Percentiles rank a stretch among this genome's conserved stretches.
Evolutionary conservation across 179 eudicot species (phyloP).

Genomic region (Patellifolia procumbens): DNA sequence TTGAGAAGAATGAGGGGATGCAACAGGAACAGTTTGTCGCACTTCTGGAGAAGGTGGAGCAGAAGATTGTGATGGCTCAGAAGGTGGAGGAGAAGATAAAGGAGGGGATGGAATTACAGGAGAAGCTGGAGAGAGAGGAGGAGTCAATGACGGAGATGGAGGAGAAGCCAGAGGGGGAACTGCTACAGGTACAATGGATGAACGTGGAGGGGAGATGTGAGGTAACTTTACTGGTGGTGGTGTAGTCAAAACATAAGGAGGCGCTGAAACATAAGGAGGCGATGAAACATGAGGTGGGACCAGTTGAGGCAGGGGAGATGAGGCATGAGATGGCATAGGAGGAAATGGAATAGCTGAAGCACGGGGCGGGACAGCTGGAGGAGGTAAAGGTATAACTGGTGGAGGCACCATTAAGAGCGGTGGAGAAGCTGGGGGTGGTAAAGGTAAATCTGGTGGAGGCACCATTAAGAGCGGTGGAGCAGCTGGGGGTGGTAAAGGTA

Average conservation of each 20-base stretch:
- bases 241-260: slow-evolving; percentile 18
- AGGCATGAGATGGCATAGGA: slow-evolving; percentile 24
- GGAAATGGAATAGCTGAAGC: slow-evolving; percentile 24
- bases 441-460: slow-evolving; percentile 19
- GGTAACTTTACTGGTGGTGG: slow-evolving; percentile 33
- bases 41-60: slow-evolving; percentile 29
- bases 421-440: slow-evolving; percentile 19
- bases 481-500: slow-evolving; percentile 10
- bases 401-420: slow-evolving; percentile 25
- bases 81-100: slow-evolving; percentile 31
- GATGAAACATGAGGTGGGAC: slow-evolving; percentile 25
- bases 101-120: slow-evolving; percentile 31
- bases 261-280: slow-evolving; percentile 32
- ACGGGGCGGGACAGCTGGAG: slow-evolving; percentile 16
- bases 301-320: slow-evolving; percentile 22
- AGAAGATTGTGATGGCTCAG: slow-evolving; percentile 18
- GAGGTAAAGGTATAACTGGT: slow-evolving; percentile 19
- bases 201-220: slow-evolving; percentile 23
- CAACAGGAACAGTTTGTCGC: slow-evolving; percentile 20
- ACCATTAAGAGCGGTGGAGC: slow-evolving; percentile 7
- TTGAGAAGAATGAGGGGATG: slow-evolving; percentile 37
- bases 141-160: slow-evolving; percentile 1
- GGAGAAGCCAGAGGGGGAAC: slow-evolving; percentile 29
- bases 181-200: slow-evolving; percentile 18
- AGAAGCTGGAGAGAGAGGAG: slow-evolving; percentile 8